Conservation (phyloP, 768 basidiomycete genomes). For the Holtermanniella nyarrowii region DNA sequence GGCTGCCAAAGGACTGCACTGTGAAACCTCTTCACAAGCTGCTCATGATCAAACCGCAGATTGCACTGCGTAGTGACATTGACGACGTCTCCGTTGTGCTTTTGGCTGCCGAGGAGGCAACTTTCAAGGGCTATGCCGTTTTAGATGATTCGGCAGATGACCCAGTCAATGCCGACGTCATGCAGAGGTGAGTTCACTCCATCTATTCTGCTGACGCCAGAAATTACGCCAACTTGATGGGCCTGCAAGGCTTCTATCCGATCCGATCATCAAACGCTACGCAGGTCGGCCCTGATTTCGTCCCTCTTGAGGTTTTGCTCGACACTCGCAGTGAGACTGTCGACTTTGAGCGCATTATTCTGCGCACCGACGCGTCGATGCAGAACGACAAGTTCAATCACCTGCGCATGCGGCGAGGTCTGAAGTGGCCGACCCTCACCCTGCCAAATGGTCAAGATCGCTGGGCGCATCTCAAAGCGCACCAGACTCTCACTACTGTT, state of each 20-base stretch:
- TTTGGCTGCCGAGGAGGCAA: conserved; percentile 67
- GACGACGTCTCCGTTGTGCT: conserved; percentile 55
- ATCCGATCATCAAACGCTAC: conserved; percentile 7
- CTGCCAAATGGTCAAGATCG: conserved; percentile 10
- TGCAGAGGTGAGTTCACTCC: conserved; percentile 55
- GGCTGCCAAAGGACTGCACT: conserved; percentile 33
- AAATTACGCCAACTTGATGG: conserved; percentile 65
- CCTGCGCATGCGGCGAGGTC: conserved; percentile 52
- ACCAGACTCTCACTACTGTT: conserved; percentile 76
- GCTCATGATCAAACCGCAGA: conserved; percentile 81
- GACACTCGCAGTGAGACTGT: conserved; percentile 71
- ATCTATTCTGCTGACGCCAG: conserved; percentile 43
- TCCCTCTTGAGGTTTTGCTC: conserved; percentile 84
- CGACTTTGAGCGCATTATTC: conserved; percentile 79
- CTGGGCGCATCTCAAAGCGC: conserved; percentile 52
- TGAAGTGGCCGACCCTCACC: conserved; percentile 43
- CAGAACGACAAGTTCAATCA: conserved; percentile 93
- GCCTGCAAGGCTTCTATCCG: conserved; percentile 82
- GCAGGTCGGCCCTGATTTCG: conserved; percentile 38
- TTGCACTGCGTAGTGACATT: conserved; percentile 60
- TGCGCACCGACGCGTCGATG: conserved; percentile 72
- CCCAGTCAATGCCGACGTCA: conserved; percentile 70
- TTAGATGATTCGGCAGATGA: conserved; percentile 75
- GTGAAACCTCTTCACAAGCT: conserved; percentile 55
- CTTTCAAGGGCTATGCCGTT: conserved; percentile 65